Base-by-base conservation (phyloP, 176 grass and related monocot species). In the Musa schizocarpa region DNA sequence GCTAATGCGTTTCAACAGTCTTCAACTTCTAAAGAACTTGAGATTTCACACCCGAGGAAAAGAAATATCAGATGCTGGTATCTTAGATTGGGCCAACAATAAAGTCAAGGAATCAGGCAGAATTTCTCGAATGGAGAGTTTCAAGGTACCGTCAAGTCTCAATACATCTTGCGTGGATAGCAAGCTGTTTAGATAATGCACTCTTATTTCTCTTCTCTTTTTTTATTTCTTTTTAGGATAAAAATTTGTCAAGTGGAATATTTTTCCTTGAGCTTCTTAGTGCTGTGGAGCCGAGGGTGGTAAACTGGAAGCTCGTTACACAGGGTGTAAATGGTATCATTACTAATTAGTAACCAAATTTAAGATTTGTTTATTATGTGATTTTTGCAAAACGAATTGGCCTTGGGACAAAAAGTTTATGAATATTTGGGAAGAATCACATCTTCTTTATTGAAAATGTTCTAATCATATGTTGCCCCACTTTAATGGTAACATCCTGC, bases 191-290 rank as follows among this genome's bases (percentile, higher is more conserved):
- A 72, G 1, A 22, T 10, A 1, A 20, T 26, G 14, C 22, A 27
- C 13, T 55, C 5, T 23, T 19, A 54, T 23, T 29, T 79, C 55
- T 74, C 59, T 17, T 11, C 2, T 43, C 34, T 43, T 68, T 55
- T 49, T 80, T 59, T 83, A 82, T 75, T n/a, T 34, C 29, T 54
- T 27, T 77, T 79, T 65, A 99, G 96, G 91, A 99, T 70, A 99
- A 88, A 77, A 92, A 80, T 77, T 84, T 99, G 84, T 88, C 90
- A 83, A 92, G 71, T 54, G 96, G 96, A 75, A 74, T 87, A 75
- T 99, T 99, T 80, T 95, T 99, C 71, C 88, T 99, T 61, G 86
- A 99, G 69, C 96, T 99, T 83, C 96, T 99, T 68, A 99, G 88
- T 77, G 86, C 91, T 54, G 96, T 95, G 50, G 80, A 86, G 52